phyloP scores from a whole-genome alignment of 1,139 yeast genomes.

The Candida buenavistaensis region DNA sequence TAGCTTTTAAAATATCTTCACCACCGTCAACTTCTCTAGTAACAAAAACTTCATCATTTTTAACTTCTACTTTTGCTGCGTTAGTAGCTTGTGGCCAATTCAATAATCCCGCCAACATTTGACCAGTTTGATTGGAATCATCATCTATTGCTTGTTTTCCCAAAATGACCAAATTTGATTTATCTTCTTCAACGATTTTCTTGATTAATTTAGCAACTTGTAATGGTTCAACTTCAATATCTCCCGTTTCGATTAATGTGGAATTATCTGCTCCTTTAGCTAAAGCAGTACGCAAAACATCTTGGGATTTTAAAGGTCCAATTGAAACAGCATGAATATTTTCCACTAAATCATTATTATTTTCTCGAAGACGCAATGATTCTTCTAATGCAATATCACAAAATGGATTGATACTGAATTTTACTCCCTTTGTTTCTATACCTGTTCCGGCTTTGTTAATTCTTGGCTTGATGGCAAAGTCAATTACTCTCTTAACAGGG shows the following conservation, averaged over 20 bases:
- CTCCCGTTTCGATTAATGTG: constrained; percentile 79
- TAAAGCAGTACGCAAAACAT: constrained; percentile 81
- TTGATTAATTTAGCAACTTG: constrained; percentile 83
- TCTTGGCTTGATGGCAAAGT: constrained; percentile 90
- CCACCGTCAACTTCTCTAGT: constrained; percentile 97
- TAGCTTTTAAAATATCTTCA: constrained; percentile 75
- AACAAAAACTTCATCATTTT: constrained; percentile 61
- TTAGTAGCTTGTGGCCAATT: constrained; percentile 98
- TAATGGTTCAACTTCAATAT: constrained; percentile 78
- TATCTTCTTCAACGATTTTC: constrained; percentile 68
- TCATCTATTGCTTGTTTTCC: constrained; percentile 98
- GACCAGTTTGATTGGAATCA: constrained; percentile 96
- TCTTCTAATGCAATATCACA: constrained; percentile 97
- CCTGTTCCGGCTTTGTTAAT: constrained; percentile 86
- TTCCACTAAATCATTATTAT: constrained; percentile 71
- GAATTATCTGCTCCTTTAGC: constrained; percentile 94
- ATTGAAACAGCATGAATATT: constrained; percentile 89
- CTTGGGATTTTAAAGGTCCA: constrained; percentile 87
- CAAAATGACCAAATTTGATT: constrained; percentile 75
- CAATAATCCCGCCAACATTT: constrained; percentile 90
- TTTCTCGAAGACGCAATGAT: constrained; percentile 76
- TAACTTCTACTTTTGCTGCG: constrained; percentile 80
- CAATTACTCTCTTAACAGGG: constrained; percentile 94
- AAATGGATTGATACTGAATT: constrained; percentile 93
- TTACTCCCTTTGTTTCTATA: constrained; percentile 86